phyloP scores from a whole-genome alignment of 768 basidiomycete species.

The Amanita jacksonii region DNA sequence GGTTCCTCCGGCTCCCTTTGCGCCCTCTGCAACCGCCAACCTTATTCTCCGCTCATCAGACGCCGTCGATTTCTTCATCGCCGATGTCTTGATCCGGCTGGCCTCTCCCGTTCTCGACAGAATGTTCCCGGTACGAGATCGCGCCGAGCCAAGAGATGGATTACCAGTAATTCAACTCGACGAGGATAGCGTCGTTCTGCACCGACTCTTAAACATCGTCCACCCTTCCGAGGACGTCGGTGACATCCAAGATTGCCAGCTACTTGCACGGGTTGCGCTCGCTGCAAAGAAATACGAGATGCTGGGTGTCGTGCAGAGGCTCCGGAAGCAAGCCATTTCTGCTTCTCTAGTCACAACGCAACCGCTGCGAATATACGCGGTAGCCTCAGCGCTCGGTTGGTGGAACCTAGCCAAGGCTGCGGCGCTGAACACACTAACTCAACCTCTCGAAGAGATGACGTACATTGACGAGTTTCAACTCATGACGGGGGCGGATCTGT shows the following conservation, averaged over 20 bases:
- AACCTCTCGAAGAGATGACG: neutral
- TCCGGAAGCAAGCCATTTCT: neutral
- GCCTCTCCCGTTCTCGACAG: slow-evolving; percentile 11
- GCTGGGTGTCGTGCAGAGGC: neutral
- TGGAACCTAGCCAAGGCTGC: neutral
- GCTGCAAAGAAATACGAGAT: slow-evolving; percentile 6
- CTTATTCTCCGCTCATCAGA: slow-evolving; percentile 5
- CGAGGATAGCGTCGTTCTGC: slow-evolving; percentile 10
- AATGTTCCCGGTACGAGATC: slow-evolving; percentile 21
- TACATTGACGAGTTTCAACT: neutral
- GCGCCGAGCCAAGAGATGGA: slow-evolving; percentile 1
- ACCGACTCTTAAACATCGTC: slow-evolving; percentile 6
- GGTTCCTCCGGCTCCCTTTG: neutral
- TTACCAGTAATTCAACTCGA: slow-evolving; percentile 9
- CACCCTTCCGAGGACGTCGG: slow-evolving; percentile 2
- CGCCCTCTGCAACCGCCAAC: neutral
- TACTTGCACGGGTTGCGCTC: neutral
- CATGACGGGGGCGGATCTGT: slow-evolving; percentile 4
- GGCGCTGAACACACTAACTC: slow-evolving; percentile 1
- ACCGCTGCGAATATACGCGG: slow-evolving; percentile 5
- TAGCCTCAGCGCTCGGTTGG: neutral
- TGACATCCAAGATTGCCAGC: neutral
- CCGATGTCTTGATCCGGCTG: neutral
- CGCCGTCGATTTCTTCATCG: slow-evolving; percentile 1
- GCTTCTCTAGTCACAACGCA: neutral